Conservation (phyloP, 2,329 filamentous ascomycete genomes). For the Fusarium decemcellulare region DNA sequence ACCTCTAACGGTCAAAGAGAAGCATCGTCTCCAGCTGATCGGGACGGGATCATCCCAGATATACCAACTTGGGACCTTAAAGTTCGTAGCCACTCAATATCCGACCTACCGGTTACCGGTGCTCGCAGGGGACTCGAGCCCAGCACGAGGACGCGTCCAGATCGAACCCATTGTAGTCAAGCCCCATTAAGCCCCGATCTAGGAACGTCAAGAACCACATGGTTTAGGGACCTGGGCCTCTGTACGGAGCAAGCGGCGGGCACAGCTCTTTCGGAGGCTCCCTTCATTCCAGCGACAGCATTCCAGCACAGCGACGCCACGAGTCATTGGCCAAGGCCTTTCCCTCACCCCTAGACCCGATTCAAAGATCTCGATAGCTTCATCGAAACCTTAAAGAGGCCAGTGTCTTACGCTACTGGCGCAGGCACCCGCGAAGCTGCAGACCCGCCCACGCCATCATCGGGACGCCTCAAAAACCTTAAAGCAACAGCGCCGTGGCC, state of each 20-base stretch:
- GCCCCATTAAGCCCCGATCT: slow-evolving; percentile 15
- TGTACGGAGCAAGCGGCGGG: slow-evolving; percentile 2
- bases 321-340: slow-evolving; percentile 4
- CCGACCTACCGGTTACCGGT: slow-evolving; percentile 5
- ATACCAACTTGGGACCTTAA: slow-evolving; percentile 7
- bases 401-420: slow-evolving; percentile 25
- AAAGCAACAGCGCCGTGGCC: slow-evolving; percentile 9
- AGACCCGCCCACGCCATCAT: slow-evolving; percentile 4
- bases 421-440: slow-evolving; percentile 31
- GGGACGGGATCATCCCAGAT: slow-evolving; percentile 34
- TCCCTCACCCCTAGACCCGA: slow-evolving; percentile 11
- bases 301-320: slow-evolving; percentile 21
- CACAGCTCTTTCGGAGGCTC: slow-evolving; percentile 9
- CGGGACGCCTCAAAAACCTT: slow-evolving; percentile 27
- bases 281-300: slow-evolving; percentile 23
- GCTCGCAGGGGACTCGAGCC: neutral
- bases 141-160: slow-evolving; percentile 6
- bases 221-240: slow-evolving; percentile 8
- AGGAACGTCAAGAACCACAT: slow-evolving; percentile 10
- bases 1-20: slow-evolving; percentile 3
- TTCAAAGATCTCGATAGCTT: slow-evolving; percentile 26
- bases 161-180: slow-evolving; percentile 10
- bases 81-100: slow-evolving; percentile 10
- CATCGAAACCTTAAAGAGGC: slow-evolving; percentile 28
- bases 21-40: neutral